Percentiles rank a stretch among this genome's conserved stretches.
Conservation (phyloP, 306 rosid genomes). For the Malus sieversii region DNA sequence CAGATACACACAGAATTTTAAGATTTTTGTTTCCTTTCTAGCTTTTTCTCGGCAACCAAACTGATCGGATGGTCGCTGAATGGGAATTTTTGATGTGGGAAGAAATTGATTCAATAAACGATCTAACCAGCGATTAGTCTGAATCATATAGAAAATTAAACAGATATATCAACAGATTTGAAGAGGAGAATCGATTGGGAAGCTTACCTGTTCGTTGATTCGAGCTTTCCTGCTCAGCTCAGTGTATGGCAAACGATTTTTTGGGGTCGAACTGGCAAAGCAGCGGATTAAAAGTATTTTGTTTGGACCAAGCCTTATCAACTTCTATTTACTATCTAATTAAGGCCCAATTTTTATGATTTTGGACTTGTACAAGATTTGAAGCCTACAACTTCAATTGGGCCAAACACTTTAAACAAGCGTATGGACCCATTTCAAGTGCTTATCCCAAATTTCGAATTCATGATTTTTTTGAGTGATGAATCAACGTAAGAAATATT, state of each 20-base stretch:
- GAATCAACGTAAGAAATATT: too few relatives aligned
- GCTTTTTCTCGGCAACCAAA: conserved; percentile 7
- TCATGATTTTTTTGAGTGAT: too few relatives aligned
- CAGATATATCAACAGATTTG: not conserved
- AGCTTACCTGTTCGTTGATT: conserved; percentile 4
- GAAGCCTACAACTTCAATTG: not conserved
- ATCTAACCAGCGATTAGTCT: not conserved
- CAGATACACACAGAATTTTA: not conserved
- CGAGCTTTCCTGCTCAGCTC: not conserved
- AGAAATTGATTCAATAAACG: not conserved
- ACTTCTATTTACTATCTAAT: too few relatives aligned
- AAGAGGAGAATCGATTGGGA: not conserved
- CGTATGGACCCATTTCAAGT: too few relatives aligned
- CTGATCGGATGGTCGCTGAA: not conserved
- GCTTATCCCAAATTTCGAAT: too few relatives aligned
- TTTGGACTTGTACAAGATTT: not conserved
- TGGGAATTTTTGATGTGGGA: not conserved
- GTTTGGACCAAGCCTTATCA: not conserved
- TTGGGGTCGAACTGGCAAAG: not conserved
- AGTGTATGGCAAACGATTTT: not conserved
- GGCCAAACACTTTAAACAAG: not conserved
- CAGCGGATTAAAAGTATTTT: not conserved
- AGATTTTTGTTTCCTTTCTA: not conserved
- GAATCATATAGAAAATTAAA: not conserved
- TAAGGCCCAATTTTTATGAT: not conserved